Percentiles rank a stretch among this genome's conserved stretches.
Conservation (phyloP, 1,139 yeast genomes). For the Yamadazyma epiphylla region DNA sequence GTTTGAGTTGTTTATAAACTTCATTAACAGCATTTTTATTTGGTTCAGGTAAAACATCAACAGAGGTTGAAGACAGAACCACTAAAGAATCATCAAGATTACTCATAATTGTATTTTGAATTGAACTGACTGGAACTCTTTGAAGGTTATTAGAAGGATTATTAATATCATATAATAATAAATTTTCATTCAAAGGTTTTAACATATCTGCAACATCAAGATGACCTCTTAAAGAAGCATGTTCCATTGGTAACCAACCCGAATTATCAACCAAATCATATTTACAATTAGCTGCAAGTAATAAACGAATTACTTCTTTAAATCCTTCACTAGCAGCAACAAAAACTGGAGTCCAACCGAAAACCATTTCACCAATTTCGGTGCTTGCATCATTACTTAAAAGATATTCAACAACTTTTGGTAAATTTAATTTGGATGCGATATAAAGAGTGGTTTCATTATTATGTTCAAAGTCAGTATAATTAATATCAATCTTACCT, state of each 20-base stretch:
- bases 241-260: conserved; percentile 98
- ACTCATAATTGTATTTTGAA: conserved; percentile 8
- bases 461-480: conserved; percentile 52
- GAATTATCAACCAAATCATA: conserved; percentile 67
- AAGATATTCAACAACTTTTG: conserved; percentile 52
- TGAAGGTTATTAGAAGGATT: conserved; percentile 36
- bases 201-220: conserved; percentile 62
- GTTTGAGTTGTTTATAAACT: conserved; percentile 39
- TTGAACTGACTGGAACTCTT: conserved; percentile 22
- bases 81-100: conserved; percentile 13
- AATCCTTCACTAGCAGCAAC: conserved; percentile 89
- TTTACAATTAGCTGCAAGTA: conserved; percentile 53
- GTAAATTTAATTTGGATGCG: conserved; percentile 64
- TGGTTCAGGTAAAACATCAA: conserved; percentile 41
- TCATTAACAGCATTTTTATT: conserved; percentile 32
- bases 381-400: conserved; percentile 59
- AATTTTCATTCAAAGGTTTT: conserved; percentile 36
- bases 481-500: conserved; percentile 64
- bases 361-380: conserved; percentile 71
- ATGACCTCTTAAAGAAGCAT: conserved; percentile 90
- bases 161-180: conserved; percentile 38
- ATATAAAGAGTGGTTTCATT: conserved; percentile 81
- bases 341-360: conserved; percentile 95
- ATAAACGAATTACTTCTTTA: conserved; percentile 49
- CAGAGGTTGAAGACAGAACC: conserved; percentile 16